phyloP scores from a whole-genome alignment of 1,284 basidiomycete genomes.

The Marasmius sp. region DNA sequence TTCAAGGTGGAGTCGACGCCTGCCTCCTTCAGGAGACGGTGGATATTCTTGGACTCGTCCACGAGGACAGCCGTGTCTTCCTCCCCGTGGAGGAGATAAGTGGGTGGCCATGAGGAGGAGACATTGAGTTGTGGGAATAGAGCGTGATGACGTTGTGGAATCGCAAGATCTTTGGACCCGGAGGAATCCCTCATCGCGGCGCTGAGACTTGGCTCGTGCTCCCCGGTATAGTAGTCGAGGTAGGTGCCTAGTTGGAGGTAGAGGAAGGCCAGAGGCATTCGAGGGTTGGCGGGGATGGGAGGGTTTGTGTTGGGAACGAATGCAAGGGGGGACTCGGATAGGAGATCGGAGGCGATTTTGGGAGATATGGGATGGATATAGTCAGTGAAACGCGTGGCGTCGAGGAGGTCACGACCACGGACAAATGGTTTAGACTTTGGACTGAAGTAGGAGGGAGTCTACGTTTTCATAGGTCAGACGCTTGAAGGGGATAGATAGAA shows the following conservation, averaged over 20 bases:
- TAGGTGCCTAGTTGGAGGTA: slow-evolving; percentile 59
- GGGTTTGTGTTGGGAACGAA: slow-evolving; percentile 52
- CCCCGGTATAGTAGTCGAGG: slow-evolving; percentile 63
- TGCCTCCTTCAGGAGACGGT: slow-evolving; percentile 3
- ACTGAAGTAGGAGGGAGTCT: slow-evolving; percentile 36
- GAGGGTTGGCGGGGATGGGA: slow-evolving; percentile 58
- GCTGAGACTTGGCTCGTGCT: slow-evolving; percentile 54
- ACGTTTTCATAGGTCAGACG: background rate
- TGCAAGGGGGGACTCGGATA: slow-evolving; percentile 45
- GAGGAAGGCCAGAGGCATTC: slow-evolving; percentile 57
- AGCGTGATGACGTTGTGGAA: slow-evolving; percentile 37
- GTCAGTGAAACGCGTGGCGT: slow-evolving; percentile 32
- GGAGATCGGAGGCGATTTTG: slow-evolving; percentile 29
- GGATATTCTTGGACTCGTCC: slow-evolving; percentile 8
- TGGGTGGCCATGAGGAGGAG: slow-evolving; percentile 44
- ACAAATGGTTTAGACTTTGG: slow-evolving; percentile 38
- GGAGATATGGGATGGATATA: slow-evolving; percentile 30
- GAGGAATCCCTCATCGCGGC: slow-evolving; percentile 32
- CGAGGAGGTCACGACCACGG: slow-evolving; percentile 37
- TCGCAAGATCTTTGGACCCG: slow-evolving; percentile 15
- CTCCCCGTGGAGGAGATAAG: slow-evolving; percentile 24
- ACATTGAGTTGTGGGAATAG: slow-evolving; percentile 57
- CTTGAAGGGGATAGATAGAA: background rate
- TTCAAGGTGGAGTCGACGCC: slow-evolving; percentile 6
- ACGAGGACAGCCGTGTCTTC: slow-evolving; percentile 11